Evolutionary conservation across 148 eudicot species (phyloP).

Genomic region (Camellia japonica): DNA sequence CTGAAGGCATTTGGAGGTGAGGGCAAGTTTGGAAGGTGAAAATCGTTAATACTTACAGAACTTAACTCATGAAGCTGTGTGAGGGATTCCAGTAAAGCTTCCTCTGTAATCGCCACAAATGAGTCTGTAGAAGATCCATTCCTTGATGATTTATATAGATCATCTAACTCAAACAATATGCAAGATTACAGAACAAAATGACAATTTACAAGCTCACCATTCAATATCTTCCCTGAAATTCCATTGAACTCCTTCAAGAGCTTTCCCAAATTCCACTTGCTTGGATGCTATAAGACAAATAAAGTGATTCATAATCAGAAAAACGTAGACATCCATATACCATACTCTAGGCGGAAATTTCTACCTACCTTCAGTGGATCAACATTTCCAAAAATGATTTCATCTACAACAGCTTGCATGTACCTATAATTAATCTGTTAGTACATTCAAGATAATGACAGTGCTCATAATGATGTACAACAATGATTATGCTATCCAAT

Average conservation of each 20-base stretch:
- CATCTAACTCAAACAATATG: background rate
- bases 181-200: conserved; percentile 11
- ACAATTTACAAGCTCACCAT: conserved; percentile 46
- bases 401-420: conserved; percentile 96
- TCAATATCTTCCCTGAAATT: conserved; percentile 55
- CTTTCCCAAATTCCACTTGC: conserved; percentile 64
- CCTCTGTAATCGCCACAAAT: conserved; percentile 60
- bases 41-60: conserved; percentile 43
- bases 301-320: background rate
- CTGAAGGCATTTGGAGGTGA: conserved; percentile 68
- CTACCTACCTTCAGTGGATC: conserved; percentile 66
- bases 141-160: conserved; percentile 4
- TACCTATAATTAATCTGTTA: conserved; percentile 46
- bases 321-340: background rate
- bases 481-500: background rate
- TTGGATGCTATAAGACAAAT: conserved; percentile 60
- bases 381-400: conserved; percentile 57
- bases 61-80: conserved; percentile 41
- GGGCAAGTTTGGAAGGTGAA: conserved; percentile 63
- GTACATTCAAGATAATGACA: background rate
- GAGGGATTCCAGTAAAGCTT: conserved; percentile 53
- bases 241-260: conserved; percentile 59
- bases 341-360: conserved; percentile 1
- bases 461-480: background rate
- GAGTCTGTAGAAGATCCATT: conserved; percentile 50